A percentile compares a stretch with the other conserved stretches of the same genome.
Conservation (phyloP, 164 flowering plant genomes). For the Sedum album region DNA sequence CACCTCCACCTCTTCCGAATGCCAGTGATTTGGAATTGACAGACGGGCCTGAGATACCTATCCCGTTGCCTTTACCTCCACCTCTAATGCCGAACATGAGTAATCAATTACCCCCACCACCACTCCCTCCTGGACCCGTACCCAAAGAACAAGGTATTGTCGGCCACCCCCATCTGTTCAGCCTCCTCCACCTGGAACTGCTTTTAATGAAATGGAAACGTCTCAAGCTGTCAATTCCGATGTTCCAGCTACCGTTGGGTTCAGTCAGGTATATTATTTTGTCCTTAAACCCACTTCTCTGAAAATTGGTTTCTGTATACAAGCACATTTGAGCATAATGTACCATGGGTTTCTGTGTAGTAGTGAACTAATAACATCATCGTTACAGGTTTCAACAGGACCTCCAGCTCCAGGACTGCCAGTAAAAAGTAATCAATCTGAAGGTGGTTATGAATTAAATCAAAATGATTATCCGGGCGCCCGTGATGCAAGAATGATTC, state of each 20-base stretch:
- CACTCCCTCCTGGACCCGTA: constrained; percentile 82
- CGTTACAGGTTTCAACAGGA: constrained; percentile 32
- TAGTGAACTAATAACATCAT: not conserved
- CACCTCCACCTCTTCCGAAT: constrained; percentile 74
- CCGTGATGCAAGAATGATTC: constrained; percentile 46
- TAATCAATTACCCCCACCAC: constrained; percentile 48
- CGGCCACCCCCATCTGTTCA: constrained; percentile 46
- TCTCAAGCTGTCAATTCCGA: constrained; percentile 27
- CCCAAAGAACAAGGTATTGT: constrained; percentile 44
- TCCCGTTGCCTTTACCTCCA: constrained; percentile 46
- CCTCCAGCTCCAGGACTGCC: constrained; percentile 49
- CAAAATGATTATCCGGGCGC: constrained; percentile 21
- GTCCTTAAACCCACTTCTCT: no score
- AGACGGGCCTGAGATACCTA: constrained; percentile 41
- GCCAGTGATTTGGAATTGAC: constrained; percentile 30
- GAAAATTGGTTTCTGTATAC: not conserved
- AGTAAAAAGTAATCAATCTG: constrained; percentile 34
- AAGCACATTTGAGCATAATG: not conserved
- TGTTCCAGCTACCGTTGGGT: constrained; percentile 25
- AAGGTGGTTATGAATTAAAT: constrained; percentile 36
- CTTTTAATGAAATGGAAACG: constrained; percentile 20
- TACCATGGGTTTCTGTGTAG: not conserved
- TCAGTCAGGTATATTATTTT: constrained; percentile 29
- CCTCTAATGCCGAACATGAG: constrained; percentile 41
- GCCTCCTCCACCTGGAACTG: constrained; percentile 71